phyloP scores from a whole-genome alignment of 2,329 filamentous ascomycete genomes.

The Geoglossum cookeanum region DNA sequence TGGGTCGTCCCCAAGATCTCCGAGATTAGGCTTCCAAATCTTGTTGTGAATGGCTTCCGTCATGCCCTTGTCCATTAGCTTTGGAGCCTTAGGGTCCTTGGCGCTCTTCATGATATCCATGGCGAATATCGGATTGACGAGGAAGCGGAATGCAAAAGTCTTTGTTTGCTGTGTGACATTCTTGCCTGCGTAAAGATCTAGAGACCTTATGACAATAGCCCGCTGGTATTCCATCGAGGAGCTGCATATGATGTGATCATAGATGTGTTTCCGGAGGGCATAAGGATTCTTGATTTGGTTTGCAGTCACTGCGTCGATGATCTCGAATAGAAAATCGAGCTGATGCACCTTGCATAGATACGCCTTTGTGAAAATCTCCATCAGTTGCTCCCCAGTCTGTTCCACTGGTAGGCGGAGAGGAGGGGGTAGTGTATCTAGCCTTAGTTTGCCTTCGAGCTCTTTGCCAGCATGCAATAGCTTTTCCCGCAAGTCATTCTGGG shows the following conservation, averaged over 20 bases:
- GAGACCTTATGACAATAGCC: constrained; percentile 60
- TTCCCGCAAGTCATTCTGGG: constrained; percentile 36
- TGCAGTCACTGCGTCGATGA: constrained; percentile 68
- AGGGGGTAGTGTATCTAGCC: constrained; percentile 46
- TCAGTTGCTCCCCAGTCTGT: constrained; percentile 75
- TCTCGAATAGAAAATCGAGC: constrained; percentile 62
- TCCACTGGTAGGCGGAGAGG: constrained; percentile 66
- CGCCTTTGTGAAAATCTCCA: constrained; percentile 67
- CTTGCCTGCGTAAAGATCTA: constrained; percentile 71
- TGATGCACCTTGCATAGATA: constrained; percentile 56
- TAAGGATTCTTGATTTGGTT: constrained; percentile 66
- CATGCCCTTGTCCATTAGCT: constrained; percentile 68
- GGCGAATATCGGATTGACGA: constrained; percentile 89
- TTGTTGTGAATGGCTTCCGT: constrained; percentile 82
- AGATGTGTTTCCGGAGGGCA: constrained; percentile 63
- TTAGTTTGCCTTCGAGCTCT: constrained; percentile 57
- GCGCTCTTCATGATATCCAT: constrained; percentile 88
- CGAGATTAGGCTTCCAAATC: constrained; percentile 79
- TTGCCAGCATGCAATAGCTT: constrained; percentile 47
- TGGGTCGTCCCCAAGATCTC: constrained; percentile 66
- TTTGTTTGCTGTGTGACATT: constrained; percentile 74
- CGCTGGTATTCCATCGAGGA: constrained; percentile 76
- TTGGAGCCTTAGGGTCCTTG: constrained; percentile 39
- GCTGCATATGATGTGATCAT: constrained; percentile 63
- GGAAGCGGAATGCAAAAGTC: constrained; percentile 74